Base-by-base conservation (phyloP, 306 rosid genomes). In the Cucumis sativus region DNA sequence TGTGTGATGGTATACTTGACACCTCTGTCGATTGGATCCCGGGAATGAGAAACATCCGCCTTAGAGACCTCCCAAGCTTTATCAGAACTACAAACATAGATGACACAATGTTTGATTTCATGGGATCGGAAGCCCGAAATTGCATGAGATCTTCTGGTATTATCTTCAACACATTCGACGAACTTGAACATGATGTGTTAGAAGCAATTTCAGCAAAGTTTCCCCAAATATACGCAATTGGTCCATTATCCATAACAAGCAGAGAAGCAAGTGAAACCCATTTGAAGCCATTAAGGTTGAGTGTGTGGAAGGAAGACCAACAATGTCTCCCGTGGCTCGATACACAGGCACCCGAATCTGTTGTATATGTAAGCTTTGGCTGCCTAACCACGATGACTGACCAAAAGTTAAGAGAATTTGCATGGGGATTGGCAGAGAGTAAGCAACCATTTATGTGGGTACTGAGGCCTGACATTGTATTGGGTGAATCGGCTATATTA, bases 381-480 rank as follows among this genome's bases (percentile, higher is more conserved):
- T 85, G 88, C 11, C 4, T 84, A 54, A 83, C 87, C 0, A 76
- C 55, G 23, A 84, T 88, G 81, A 79, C 85, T 6, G 77, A 81
- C 18, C 70, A 82, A 33, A 65, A 77, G 11, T 18, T 88, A 14
- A 73, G 25, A 49, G 92, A 88, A 54, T 81, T 88, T 78, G 88
- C 88, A 18, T 83, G 87, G 90, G 90, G 89, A 4, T 78, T 84
- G 7, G 90, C 90, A 25, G 84, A 82, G 23, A 85, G 85, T 62
- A 79, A 82, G 23, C 80, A 74, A 21, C 80, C 84, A 10, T 85
- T 85, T 74, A 45, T 83, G 71, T 86, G 88, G 87, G 75, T 87
- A 18, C 45, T 88, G n/a, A 82, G 89, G 79, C 85, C 83, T 4
- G 89, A 85, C 75, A 73, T 85, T 49, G 82, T 80, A 20, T 33